These are phyloP conservation scores for Laetiporus sulphureus DNA, from an alignment of 1,284 basidiomycete species.

Conservation along the genomic window DNA sequence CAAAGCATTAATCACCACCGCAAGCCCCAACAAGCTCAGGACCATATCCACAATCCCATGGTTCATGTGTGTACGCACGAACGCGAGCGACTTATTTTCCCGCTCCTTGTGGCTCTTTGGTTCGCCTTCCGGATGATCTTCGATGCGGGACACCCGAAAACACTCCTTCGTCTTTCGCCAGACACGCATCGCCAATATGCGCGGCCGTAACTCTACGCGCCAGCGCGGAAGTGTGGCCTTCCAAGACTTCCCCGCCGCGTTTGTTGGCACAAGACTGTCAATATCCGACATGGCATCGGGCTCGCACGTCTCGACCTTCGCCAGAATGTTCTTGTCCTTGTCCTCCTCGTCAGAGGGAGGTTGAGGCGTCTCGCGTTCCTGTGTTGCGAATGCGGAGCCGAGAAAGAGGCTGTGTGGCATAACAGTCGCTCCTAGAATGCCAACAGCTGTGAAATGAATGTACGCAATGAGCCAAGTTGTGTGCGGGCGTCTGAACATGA, in stretches of 20 bases:
- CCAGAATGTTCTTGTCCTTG: slow-evolving; percentile 2
- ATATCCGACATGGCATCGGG: slow-evolving; percentile 5
- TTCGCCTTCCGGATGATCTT: slow-evolving; percentile 11
- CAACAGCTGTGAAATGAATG: slow-evolving; percentile 53
- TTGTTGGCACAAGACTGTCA: background rate
- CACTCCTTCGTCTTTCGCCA: slow-evolving; percentile 1
- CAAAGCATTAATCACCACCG: slow-evolving; percentile 84
- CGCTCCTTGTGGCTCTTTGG: slow-evolving; percentile 27
- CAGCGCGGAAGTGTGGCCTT: no score
- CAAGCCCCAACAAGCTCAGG: slow-evolving; percentile 68
- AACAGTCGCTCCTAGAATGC: slow-evolving; percentile 78
- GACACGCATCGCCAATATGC: background rate
- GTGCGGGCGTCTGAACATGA: background rate
- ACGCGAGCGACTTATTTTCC: slow-evolving; percentile 61
- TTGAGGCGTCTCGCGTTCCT: slow-evolving; percentile 56
- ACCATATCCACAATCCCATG: slow-evolving; percentile 72
- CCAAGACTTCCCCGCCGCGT: background rate
- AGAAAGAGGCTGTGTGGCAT: slow-evolving; percentile 93
- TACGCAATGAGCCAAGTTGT: slow-evolving; percentile 5
- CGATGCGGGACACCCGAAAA: slow-evolving; percentile 12
- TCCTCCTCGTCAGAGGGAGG: background rate
- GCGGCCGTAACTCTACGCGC: no score
- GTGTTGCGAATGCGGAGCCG: slow-evolving; percentile 79
- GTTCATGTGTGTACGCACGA: slow-evolving; percentile 71
- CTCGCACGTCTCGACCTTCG: slow-evolving; percentile 9